A percentile compares a stretch with the other conserved stretches of the same genome.
Evolutionary conservation across 2,329 filamentous ascomycete species (phyloP).

Genomic region (Truncatella angustata): DNA sequence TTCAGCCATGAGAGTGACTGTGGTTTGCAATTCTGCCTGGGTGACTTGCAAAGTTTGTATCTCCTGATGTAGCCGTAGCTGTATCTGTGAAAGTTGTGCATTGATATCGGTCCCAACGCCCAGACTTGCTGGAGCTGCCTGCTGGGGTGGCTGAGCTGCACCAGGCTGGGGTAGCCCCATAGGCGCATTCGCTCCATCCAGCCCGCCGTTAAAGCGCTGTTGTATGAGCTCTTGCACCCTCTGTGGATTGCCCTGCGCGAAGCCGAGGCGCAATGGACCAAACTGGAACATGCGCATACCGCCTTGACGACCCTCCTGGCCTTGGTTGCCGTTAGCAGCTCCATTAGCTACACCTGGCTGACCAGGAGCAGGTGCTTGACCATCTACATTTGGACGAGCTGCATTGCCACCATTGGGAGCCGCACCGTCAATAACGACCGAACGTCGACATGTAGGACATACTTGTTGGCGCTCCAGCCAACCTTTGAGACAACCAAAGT

Average conservation of each 20-base stretch:
- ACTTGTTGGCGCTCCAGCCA: slow-evolving; percentile 98
- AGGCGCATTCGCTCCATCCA: slow-evolving; percentile 25
- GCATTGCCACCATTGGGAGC: slow-evolving; percentile 31
- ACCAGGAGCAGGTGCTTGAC: slow-evolving; percentile 27
- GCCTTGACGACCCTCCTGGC: slow-evolving; percentile 25
- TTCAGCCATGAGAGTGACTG: slow-evolving; percentile 67
- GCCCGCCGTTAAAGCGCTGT: slow-evolving; percentile 55
- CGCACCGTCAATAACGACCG: slow-evolving; percentile 65
- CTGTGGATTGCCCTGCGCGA: slow-evolving; percentile 65
- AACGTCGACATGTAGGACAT: slow-evolving; percentile 87
- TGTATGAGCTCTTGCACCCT: slow-evolving; percentile 64
- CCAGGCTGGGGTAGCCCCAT: slow-evolving; percentile 12
- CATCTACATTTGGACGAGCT: slow-evolving; percentile 28
- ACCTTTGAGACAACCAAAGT: slow-evolving; percentile 90
- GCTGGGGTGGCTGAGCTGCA: slow-evolving; percentile 7
- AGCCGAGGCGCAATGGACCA: slow-evolving; percentile 72
- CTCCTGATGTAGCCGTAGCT: slow-evolving; percentile 68
- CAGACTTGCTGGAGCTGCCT: slow-evolving; percentile 14
- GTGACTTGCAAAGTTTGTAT: slow-evolving; percentile 60
- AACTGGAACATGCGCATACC: slow-evolving; percentile 67
- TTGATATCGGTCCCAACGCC: slow-evolving; percentile 42
- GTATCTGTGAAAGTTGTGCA: slow-evolving; percentile 62
- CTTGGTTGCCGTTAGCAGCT: slow-evolving; percentile 28
- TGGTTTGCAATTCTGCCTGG: slow-evolving; percentile 65
- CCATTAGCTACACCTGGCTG: slow-evolving; percentile 22